Evolutionary conservation across 495 filamentous ascomycete genomes (phyloP).

Genomic region (Neurospora sp.): DNA sequence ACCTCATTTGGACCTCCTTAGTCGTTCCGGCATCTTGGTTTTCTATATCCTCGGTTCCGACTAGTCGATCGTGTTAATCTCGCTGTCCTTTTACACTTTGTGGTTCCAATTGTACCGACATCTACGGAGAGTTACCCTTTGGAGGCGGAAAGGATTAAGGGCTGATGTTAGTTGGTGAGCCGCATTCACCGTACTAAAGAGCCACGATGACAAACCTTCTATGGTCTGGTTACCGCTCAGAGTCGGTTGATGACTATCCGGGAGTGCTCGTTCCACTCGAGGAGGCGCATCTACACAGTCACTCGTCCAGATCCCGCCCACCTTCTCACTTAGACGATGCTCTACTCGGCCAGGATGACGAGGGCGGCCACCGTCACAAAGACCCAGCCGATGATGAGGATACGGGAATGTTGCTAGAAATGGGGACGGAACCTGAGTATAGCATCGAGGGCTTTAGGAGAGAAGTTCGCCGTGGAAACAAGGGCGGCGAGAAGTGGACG

Average conservation of each 20-base stretch:
- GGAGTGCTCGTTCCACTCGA: constrained; percentile 37
- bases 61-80: background rate
- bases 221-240: constrained; percentile 15
- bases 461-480: constrained; percentile 32
- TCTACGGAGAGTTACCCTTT: background rate
- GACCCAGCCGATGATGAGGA: constrained; percentile 25
- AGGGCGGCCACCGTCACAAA: constrained; percentile 16
- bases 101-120: background rate
- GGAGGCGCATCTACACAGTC: constrained; percentile 38
- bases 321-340: constrained; percentile 25
- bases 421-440: constrained; percentile 32
- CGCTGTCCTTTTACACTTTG: background rate
- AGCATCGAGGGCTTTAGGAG: constrained; percentile 39
- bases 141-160: background rate
- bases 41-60: background rate
- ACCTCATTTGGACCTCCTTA: background rate
- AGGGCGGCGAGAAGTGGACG: constrained; percentile 28
- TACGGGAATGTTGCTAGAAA: constrained; percentile 28
- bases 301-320: constrained; percentile 24
- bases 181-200: background rate
- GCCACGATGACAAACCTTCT: background rate
- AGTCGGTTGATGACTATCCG: constrained; percentile 33
- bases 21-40: background rate
- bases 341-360: constrained; percentile 10
- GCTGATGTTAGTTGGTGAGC: background rate